Percentiles rank a stretch among this genome's conserved stretches.
Conservation (phyloP, 345 rosid genomes). For the rapeseed (Brassica napus) region Da-Ae NC_063443.1:11975001-11975500, state of each 20-base stretch:
- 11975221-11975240: constrained; percentile 17
- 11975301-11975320: neutral
- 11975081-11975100: constrained; percentile 34
- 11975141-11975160: constrained; percentile 10
- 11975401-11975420: constrained; percentile 16
- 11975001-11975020: constrained; percentile 41
- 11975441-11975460: constrained; percentile 13
- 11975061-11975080: constrained; percentile 44
- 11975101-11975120: constrained; percentile 35
- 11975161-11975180: neutral
- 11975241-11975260: neutral
- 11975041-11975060: constrained; percentile 40
- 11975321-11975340: constrained; percentile 17
- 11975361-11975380: constrained; percentile 20
- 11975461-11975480: neutral
- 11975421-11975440: constrained; percentile 28
- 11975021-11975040: constrained; percentile 38
- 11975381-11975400: neutral
- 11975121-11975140: too few relatives aligned
- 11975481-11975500: too few relatives aligned
- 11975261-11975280: constrained; percentile 10
- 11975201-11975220: neutral
- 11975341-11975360: constrained; percentile 27
- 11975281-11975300: neutral
- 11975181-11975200: constrained; percentile 4